Evolutionary conservation across 2,329 filamentous ascomycete genomes (phyloP).

Genomic region (Verticillium longisporum): DNA sequence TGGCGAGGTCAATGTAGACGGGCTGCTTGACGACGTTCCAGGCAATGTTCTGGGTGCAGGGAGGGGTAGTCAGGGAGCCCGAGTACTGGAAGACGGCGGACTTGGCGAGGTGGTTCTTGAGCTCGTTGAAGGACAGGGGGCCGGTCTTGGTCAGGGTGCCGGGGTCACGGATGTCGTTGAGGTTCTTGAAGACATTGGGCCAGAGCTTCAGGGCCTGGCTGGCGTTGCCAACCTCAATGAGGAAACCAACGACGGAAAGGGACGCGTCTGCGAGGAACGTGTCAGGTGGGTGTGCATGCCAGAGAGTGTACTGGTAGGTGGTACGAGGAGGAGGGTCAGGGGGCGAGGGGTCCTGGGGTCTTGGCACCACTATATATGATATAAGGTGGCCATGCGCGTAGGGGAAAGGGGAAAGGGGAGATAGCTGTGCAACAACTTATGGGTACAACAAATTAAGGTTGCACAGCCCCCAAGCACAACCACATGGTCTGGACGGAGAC

Average conservation of each 20-base stretch:
- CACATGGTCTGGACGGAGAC: background rate
- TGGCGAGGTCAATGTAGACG: constrained; percentile 37
- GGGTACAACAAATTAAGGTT: background rate
- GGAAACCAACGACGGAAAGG: constrained; percentile 29
- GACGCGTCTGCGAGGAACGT: constrained; percentile 15
- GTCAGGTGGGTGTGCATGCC: background rate
- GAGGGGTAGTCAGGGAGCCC: constrained; percentile 57
- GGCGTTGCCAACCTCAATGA: constrained; percentile 22
- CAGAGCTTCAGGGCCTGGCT: constrained; percentile 20
- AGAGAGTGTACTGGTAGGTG: background rate
- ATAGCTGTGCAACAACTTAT: background rate
- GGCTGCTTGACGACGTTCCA: constrained; percentile 45
- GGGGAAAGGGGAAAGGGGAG: background rate
- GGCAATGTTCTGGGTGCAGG: constrained; percentile 49
- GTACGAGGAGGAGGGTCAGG: background rate
- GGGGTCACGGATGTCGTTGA: constrained; percentile 28
- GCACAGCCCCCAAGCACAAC: background rate
- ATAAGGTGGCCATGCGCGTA: background rate
- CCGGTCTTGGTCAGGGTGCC: constrained; percentile 29
- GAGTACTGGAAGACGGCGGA: constrained; percentile 41
- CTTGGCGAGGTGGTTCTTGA: constrained; percentile 27
- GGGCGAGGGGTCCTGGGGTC: background rate
- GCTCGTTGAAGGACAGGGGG: constrained; percentile 33
- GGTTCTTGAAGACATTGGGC: constrained; percentile 26
- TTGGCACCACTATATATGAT: background rate